These are phyloP conservation scores for Tulasnella calospora DNA, from an alignment of 768 basidiomycete genomes.

Conservation along the genomic window DNA sequence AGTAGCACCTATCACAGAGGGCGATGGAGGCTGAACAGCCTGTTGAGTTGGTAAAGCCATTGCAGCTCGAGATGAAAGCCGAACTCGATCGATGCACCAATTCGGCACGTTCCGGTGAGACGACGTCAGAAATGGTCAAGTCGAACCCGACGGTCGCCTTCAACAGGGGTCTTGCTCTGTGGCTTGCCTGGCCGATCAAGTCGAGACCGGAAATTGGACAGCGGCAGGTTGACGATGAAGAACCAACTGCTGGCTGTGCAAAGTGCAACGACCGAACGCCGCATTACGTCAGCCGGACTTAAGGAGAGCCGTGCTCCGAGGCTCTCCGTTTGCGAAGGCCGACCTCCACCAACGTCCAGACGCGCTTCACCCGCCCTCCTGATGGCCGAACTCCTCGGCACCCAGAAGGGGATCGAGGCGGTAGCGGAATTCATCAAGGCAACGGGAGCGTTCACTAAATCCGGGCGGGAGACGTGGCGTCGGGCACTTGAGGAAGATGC, in stretches of 20 bases:
- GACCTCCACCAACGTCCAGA: background rate
- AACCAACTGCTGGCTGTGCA: background rate
- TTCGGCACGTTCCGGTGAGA: background rate
- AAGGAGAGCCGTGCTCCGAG: background rate
- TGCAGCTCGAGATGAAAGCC: background rate
- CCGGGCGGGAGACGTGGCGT: no score
- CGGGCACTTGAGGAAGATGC: no score
- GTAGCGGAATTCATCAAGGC: no score
- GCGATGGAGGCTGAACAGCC: background rate
- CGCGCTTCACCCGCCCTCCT: no score
- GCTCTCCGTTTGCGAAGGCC: background rate
- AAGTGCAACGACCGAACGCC: background rate
- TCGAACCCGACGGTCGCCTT: background rate
- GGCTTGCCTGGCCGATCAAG: background rate
- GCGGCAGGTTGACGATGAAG: background rate
- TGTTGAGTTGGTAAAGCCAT: constrained; percentile 17
- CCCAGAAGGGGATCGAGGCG: no score
- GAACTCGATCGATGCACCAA: background rate
- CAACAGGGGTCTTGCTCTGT: background rate
- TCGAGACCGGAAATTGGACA: background rate
- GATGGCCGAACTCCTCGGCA: no score
- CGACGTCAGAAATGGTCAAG: background rate
- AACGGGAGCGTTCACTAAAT: no score
- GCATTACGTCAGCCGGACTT: background rate
- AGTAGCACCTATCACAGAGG: constrained; percentile 8